Percentiles rank a stretch among this genome's conserved stretches.
Evolutionary conservation across 179 eudicot genomes (phyloP).

Genomic region (Pouteria campechiana): DNA sequence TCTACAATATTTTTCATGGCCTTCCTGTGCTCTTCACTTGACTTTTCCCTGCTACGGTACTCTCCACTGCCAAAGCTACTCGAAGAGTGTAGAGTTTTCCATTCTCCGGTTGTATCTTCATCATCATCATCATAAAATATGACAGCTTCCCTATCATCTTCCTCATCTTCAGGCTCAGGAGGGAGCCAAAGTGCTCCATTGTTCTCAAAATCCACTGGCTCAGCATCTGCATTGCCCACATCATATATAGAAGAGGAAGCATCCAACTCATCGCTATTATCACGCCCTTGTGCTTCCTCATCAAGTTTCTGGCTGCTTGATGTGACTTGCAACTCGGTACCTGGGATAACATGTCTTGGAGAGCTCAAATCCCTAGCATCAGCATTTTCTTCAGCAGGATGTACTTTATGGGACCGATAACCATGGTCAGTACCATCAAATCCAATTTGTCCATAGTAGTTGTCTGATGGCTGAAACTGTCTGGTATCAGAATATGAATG

Average conservation of each 20-base stretch:
- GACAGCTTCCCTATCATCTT: conserved; percentile 60
- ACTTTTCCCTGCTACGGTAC: conserved; percentile 36
- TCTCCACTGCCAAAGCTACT: conserved; percentile 73
- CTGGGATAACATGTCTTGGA: conserved; percentile 26
- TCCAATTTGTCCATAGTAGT: conserved; percentile 35
- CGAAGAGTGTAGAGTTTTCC: conserved; percentile 58
- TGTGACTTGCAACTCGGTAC: conserved; percentile 32
- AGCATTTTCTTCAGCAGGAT: conserved; percentile 39
- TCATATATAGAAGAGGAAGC: conserved; percentile 56
- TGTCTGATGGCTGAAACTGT: conserved; percentile 32
- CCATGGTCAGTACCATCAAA: conserved; percentile 30
- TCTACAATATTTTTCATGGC: conserved; percentile 82
- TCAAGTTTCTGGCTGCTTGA: conserved; percentile 28
- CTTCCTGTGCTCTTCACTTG: conserved; percentile 76
- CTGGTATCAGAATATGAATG: conserved; percentile 27
- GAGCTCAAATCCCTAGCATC: conserved; percentile 35
- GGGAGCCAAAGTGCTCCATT: conserved; percentile 95
- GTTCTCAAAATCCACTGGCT: conserved; percentile 91
- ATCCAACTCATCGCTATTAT: conserved; percentile 57
- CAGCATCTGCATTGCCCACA: conserved; percentile 46
- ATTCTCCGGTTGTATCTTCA: conserved; percentile 58
- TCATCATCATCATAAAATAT: conserved; percentile 55
- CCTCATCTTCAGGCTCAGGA: conserved; percentile 97
- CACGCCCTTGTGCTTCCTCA: conserved; percentile 32
- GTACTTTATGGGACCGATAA: conserved; percentile 34